Evolutionary conservation across 495 filamentous ascomycete species (phyloP).

Genomic region (Usnea hakonensis): DNA sequence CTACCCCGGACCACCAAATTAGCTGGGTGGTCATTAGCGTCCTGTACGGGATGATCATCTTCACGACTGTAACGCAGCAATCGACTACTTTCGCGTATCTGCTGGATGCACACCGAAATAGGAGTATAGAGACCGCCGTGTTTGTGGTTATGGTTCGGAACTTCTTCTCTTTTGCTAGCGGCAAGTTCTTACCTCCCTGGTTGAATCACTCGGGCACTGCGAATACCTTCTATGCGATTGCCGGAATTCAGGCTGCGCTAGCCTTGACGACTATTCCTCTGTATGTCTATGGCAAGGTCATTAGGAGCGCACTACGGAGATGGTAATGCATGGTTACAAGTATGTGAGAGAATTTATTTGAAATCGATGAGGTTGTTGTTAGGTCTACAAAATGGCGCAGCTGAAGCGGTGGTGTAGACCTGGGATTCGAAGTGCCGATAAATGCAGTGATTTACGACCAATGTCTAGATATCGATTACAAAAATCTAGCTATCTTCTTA

Average conservation of each 20-base stretch:
- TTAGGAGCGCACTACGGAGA: neutral
- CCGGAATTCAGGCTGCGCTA: neutral
- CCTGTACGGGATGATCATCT: neutral
- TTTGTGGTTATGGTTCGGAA: neutral
- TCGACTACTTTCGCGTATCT: neutral
- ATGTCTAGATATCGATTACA: too few species aligned
- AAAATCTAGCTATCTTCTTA: too few species aligned
- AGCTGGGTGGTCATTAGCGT: neutral
- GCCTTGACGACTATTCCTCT: neutral
- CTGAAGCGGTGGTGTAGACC: too few species aligned
- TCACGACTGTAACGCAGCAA: neutral
- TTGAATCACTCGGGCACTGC: neutral
- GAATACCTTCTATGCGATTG: neutral
- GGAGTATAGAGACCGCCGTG: neutral
- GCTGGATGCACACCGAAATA: neutral
- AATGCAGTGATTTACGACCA: too few species aligned
- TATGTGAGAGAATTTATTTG: too few species aligned
- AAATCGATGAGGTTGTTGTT: too few species aligned
- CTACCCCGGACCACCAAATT: neutral
- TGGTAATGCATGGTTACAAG: neutral
- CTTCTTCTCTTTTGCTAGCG: neutral
- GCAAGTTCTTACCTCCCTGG: neutral
- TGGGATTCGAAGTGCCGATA: too few species aligned
- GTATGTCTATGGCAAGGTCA: neutral
- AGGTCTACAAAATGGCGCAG: too few species aligned